Percentiles rank a stretch among this genome's conserved stretches.
Evolutionary conservation across 306 rosid genomes (phyloP).

Genomic region (Amphicarpaea edgeworthii): DNA sequence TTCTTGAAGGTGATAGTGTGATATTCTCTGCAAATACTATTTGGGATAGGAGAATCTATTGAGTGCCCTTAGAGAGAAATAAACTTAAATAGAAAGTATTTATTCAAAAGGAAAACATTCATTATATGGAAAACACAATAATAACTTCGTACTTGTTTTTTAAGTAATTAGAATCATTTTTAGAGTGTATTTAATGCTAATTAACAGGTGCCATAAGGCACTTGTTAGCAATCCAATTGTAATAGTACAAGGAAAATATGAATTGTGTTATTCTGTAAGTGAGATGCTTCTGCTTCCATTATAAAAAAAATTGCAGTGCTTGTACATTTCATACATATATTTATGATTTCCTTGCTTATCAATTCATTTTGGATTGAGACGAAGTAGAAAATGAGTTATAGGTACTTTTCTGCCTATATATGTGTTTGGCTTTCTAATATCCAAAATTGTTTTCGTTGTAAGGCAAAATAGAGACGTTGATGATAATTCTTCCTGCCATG

Average conservation of each 20-base stretch:
- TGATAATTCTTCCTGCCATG: neutral
- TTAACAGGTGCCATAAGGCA: neutral
- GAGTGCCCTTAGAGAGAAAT: neutral
- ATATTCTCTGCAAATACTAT: neutral
- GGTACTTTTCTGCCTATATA: conserved; percentile 17
- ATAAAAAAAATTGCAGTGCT: conserved; percentile 1
- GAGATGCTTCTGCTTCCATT: neutral
- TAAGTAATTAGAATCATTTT: neutral
- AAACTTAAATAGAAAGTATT: neutral
- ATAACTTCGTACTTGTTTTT: neutral
- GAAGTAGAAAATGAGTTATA: conserved; percentile 21
- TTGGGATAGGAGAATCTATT: neutral
- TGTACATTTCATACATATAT: neutral
- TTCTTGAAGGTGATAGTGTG: neutral
- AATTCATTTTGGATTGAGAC: conserved; percentile 29
- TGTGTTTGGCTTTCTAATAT: conserved; percentile 7
- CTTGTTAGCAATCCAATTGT: neutral
- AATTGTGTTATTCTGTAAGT: neutral
- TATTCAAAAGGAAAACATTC: neutral
- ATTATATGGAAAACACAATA: neutral
- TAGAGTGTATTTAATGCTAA: neutral
- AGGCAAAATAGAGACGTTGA: neutral
- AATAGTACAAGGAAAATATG: too few species aligned
- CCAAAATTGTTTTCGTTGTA: neutral
- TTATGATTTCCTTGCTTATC: conserved; percentile 30